Evolutionary conservation across 495 filamentous ascomycete genomes (phyloP).

Genomic region (Physcia stellaris): DNA sequence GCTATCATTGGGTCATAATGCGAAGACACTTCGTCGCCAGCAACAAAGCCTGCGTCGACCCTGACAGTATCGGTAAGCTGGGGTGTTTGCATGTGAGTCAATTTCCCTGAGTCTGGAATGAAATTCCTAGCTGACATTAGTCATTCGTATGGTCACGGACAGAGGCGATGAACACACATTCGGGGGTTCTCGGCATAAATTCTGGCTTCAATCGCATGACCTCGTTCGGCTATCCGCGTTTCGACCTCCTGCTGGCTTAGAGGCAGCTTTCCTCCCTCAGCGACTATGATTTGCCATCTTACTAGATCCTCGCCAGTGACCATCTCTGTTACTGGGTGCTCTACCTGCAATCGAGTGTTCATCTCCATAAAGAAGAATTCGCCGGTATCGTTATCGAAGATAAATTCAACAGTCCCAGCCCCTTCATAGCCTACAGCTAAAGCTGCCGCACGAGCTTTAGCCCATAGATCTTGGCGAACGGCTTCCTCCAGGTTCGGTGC

Average conservation of each 20-base stretch:
- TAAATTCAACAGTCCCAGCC: constrained; percentile 96
- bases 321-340: constrained; percentile 96
- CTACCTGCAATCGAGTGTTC: constrained; percentile 94
- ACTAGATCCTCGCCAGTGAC: constrained; percentile 92
- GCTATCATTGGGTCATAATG: constrained; percentile 99
- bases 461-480: constrained; percentile 81
- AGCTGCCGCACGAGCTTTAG: constrained; percentile 80
- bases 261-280: constrained; percentile 75
- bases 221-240: constrained; percentile 54
- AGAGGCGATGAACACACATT: constrained; percentile 15
- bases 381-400: constrained; percentile 88
- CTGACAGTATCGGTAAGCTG: constrained; percentile 54
- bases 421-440: constrained; percentile 89
- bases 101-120: constrained; percentile 81
- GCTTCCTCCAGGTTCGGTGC: constrained; percentile 71
- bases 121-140: constrained; percentile 45
- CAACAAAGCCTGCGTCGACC: constrained; percentile 83
- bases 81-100: constrained; percentile 72
- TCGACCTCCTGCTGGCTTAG: constrained; percentile 75
- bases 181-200: constrained; percentile 96
- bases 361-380: constrained; percentile 99
- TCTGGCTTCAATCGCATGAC: constrained; percentile 84
- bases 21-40: constrained; percentile 86
- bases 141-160: background rate
- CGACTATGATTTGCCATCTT: constrained; percentile 89